phyloP scores from a whole-genome alignment of 148 eudicot genomes.

The Persicaria maculosa region DNA sequence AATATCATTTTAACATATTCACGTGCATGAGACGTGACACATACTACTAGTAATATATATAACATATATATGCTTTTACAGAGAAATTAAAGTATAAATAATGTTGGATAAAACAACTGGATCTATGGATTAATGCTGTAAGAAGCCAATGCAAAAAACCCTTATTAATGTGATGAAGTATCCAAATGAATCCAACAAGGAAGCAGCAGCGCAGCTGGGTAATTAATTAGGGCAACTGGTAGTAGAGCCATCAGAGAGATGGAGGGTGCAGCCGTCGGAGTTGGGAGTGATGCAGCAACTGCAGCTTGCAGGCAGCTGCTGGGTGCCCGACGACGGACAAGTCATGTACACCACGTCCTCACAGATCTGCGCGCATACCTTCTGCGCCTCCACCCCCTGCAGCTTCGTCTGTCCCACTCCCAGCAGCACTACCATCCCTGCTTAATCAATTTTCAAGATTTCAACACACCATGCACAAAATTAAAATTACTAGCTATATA shows the following conservation, averaged over 20 bases:
- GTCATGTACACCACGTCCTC: conserved; percentile 29
- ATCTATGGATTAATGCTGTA: no score
- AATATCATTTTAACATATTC: no score
- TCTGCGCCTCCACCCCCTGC: neutral
- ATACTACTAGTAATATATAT: no score
- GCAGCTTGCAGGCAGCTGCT: conserved; percentile 20
- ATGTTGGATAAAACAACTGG: no score
- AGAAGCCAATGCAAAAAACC: no score
- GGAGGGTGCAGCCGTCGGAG: conserved; percentile 25
- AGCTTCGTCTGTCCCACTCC: neutral
- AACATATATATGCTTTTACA: no score
- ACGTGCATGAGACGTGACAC: no score
- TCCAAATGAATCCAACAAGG: no score
- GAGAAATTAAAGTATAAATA: no score
- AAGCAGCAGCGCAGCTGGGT: no score
- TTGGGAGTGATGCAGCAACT: conserved; percentile 30
- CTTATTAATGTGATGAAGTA: no score
- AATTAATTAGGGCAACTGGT: neutral
- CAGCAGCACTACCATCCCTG: neutral
- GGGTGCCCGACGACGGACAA: conserved; percentile 23
- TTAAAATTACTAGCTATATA: no score
- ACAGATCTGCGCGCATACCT: conserved; percentile 22
- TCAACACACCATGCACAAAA: neutral
- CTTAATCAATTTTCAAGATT: neutral
- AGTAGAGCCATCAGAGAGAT: conserved; percentile 23